Evolutionary conservation across 106 monocot genomes (phyloP).

Genomic region (Hemerocallis citrina): DNA sequence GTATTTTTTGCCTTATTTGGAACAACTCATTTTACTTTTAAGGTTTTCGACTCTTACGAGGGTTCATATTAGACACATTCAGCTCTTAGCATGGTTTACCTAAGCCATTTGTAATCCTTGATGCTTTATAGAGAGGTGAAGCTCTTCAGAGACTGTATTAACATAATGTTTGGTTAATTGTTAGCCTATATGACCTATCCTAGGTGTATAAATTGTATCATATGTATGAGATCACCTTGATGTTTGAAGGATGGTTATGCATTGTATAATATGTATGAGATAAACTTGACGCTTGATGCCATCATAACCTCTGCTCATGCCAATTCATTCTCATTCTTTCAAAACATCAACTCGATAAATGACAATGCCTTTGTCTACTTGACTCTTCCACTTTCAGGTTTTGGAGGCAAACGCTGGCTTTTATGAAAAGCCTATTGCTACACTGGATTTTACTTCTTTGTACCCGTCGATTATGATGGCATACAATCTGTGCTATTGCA

Average conservation of each 20-base stretch:
- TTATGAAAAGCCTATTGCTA: slow-evolving; percentile 95
- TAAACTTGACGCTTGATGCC: too few species aligned
- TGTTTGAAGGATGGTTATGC: too few species aligned
- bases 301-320: slow-evolving; percentile 1
- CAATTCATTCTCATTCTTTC: neutral
- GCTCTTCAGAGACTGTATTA: too few species aligned
- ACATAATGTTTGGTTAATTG: too few species aligned
- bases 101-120: too few species aligned
- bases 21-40: neutral
- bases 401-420: slow-evolving; percentile 92
- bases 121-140: too few species aligned
- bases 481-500: slow-evolving; percentile 94
- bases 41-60: neutral
- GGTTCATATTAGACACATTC: neutral
- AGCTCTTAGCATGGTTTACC: neutral
- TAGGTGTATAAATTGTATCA: too few species aligned
- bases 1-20: neutral
- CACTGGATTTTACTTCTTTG: slow-evolving; percentile 91
- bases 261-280: too few species aligned
- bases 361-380: too few species aligned
- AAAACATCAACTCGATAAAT: too few species aligned
- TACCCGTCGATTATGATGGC: slow-evolving; percentile 99
- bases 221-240: too few species aligned
- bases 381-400: slow-evolving; percentile 34
- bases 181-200: too few species aligned